Evolutionary conservation across 2,329 filamentous ascomycete genomes (phyloP), one percentile per base, ranked within the genome.

Genomic region (Arthroderma uncinatum): DNA sequence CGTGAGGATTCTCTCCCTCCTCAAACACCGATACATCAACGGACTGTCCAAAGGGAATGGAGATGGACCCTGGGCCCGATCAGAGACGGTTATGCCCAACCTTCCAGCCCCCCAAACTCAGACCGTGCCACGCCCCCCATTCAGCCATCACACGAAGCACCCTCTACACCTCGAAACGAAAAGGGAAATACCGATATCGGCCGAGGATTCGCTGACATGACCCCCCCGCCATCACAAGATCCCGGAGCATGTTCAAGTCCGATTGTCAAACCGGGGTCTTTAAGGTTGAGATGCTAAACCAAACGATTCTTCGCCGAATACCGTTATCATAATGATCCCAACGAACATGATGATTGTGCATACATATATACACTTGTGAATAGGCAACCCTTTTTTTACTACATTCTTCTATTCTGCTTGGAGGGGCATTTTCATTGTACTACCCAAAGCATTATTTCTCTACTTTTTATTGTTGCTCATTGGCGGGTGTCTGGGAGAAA

Each of bases 21-120:
- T 7, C 57, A 34, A 73, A 82, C 79, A 2, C 79, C 79, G n/a
- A 73, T 78, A 14, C 74, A 76, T 14, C 76, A 78, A 23, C 72
- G 71, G 59, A 82, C 82, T 65, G 73, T 77, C 39, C 75, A 75
- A 25, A 67, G 79, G 19, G 75, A 80, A 62, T 82, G 80, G 80
- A 71, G 74, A 50, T 82, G 80, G 80, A 82, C 80, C 0, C 66
- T 82, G 9, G 78, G 75, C 1, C 74, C 78, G 9, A 60, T 78
- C 28, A 63, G 68, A 14, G 56, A 62, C 54, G 59, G 58, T 12
- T 52, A 58, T 36, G 60, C 59, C 57, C 58, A 58, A 44, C 44
- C 42, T 8, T 19, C 40, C 2, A 53, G 55, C 23, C 55, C 55
- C 8, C 34, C 53, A 6, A 42, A 36, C 25, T 42, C 34, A 4